Base-by-base conservation (phyloP, 2,329 filamentous ascomycete genomes). In the Fusarium cyanostomum region DNA sequence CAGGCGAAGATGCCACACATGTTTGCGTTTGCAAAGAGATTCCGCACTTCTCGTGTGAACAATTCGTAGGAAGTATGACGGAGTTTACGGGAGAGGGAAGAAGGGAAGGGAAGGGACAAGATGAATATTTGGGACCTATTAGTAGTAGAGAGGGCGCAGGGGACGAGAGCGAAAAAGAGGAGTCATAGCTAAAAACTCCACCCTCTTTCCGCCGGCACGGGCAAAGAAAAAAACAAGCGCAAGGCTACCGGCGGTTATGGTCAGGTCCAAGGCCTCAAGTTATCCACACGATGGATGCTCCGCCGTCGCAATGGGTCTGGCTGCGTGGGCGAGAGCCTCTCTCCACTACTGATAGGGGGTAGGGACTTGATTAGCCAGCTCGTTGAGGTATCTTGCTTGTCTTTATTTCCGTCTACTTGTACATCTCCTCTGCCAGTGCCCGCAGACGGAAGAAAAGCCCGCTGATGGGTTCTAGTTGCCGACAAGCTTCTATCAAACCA, bases 1-100 rank as follows among this genome's bases (percentile, higher is more conserved):
- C 94, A 97, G 73, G 92, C 94, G 80, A 97, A 97, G 75, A 97
- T 96, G 80, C 93, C 93, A 89, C 93, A 97, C 93, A 97, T 97
- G 72, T 78, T 90, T 83, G 75, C 77, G 72, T 73, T 64, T 71
- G 62, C 45, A 41, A 50, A 30, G 37, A 18, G 34, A 53, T 39
- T 64, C 49, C 56, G 56, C 56, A 48, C 41, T 41, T 41, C 33
- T 33, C 43, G 55, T 48, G 54, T 66, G 51, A 52, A 59, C 30
- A 31, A 21, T 33, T 46, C 41, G 31, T 18, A 43, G 38, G 45
- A 9, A 30, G 56, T 46, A 48, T 39, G 43, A 41, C 10, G 45
- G 44, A 56, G 41, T 26, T 59, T 51, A 52, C 33, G 52, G 56
- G 59, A 52, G 43, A 54, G 45, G 52, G 31, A 42, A 49, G 31